A percentile compares a stretch with the other conserved stretches of the same genome.
phyloP scores from a whole-genome alignment of 345 rosid genomes.

The Salix brachista region DNA sequence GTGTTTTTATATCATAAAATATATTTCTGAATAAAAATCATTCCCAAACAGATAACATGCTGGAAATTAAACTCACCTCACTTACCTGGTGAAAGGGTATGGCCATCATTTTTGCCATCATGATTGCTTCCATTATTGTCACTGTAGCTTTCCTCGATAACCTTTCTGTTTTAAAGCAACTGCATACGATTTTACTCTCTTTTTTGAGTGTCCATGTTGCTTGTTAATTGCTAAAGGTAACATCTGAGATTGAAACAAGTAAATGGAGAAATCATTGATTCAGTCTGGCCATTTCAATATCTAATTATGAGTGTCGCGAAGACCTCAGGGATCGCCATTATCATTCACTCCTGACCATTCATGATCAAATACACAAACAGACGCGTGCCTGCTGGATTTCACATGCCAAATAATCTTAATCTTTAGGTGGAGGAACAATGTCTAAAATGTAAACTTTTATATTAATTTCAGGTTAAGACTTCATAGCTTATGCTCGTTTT shows the following conservation, averaged over 20 bases:
- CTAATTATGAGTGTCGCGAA: background rate
- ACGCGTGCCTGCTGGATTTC: background rate
- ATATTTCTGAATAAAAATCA: no score
- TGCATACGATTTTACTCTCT: constrained; percentile 6
- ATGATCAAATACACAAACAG: background rate
- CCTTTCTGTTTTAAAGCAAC: constrained; percentile 15
- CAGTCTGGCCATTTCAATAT: background rate
- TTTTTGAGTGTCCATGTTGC: background rate
- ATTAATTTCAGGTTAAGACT: background rate
- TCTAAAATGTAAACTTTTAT: background rate
- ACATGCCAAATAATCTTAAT: background rate
- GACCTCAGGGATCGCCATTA: background rate
- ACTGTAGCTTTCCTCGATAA: constrained; percentile 23
- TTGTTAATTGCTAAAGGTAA: background rate
- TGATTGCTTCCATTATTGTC: constrained; percentile 25
- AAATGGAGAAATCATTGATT: background rate
- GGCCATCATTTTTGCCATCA: constrained; percentile 21
- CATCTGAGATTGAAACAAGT: background rate
- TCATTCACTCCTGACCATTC: background rate
- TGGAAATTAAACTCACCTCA: background rate
- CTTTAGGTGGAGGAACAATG: background rate
- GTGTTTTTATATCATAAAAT: no score
- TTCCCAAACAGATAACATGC: background rate
- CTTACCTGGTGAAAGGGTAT: background rate
- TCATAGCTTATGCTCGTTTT: background rate